Evolutionary conservation across 192 early-diverging fungal species (phyloP).

Genomic region (Gryganskiella cystojenkinii): DNA sequence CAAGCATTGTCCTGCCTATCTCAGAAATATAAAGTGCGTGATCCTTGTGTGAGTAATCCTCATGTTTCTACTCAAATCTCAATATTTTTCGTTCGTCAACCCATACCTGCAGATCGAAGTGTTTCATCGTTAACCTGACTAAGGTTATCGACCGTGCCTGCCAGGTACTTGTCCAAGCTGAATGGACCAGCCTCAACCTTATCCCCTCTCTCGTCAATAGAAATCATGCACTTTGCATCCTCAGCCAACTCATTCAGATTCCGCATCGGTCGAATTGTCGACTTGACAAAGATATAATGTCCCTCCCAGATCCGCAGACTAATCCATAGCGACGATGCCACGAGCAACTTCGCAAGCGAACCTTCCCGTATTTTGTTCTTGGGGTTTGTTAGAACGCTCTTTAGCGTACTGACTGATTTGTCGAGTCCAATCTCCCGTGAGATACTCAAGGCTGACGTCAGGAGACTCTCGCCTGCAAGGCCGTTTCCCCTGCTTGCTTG

Average conservation of each 20-base stretch:
- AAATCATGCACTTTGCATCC: conserved; percentile 12
- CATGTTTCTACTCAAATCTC: neutral
- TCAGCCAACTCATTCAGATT: conserved; percentile 15
- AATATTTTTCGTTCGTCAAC: neutral
- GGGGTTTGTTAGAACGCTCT: neutral
- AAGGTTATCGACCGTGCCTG: neutral
- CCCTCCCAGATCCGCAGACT: conserved; percentile 34
- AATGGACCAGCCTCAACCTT: neutral
- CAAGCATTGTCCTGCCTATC: conserved; percentile 21
- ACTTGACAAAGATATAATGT: conserved; percentile 21
- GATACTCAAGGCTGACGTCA: conserved; percentile 9
- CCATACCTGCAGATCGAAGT: conserved; percentile 34
- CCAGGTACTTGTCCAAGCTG: neutral
- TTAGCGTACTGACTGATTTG: conserved; percentile 4
- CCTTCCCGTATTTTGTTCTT: neutral
- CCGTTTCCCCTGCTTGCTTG: conserved; percentile 18
- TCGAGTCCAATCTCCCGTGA: conserved; percentile 25
- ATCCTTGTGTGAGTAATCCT: too few species aligned
- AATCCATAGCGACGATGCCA: conserved; percentile 16
- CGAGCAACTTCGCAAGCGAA: conserved; percentile 5
- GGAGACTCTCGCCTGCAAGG: conserved; percentile 15
- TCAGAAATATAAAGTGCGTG: neutral
- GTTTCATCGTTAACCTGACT: neutral
- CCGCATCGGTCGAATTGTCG: neutral
- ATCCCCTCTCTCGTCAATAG: conserved; percentile 8